Percentiles rank a stretch among this genome's conserved stretches.
Evolutionary conservation across 1,284 basidiomycete species (phyloP).

Genomic region (Leccinum angustisporum): DNA sequence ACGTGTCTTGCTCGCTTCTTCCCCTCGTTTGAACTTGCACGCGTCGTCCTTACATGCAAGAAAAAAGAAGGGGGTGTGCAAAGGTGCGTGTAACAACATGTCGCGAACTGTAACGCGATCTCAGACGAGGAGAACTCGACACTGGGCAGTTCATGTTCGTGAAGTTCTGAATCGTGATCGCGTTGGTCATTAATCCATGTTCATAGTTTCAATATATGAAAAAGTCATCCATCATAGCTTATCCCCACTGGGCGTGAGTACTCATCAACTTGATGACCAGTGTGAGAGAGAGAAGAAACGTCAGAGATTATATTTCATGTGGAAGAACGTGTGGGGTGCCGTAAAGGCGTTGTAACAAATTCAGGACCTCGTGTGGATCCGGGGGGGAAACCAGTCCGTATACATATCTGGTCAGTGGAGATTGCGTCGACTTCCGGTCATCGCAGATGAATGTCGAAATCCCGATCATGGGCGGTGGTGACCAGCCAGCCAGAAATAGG

Average conservation of each 20-base stretch:
- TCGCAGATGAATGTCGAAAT: neutral
- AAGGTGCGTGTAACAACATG: neutral
- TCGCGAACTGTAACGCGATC: constrained; percentile 4
- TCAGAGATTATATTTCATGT: neutral
- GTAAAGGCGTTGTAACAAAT: neutral
- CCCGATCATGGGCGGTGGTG: neutral
- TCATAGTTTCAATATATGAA: neutral
- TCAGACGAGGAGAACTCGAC: constrained; percentile 1
- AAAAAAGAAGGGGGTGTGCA: neutral
- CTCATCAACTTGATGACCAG: neutral
- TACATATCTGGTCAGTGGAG: constrained; percentile 7
- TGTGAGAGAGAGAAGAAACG: neutral
- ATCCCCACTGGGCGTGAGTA: neutral
- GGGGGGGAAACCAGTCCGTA: neutral
- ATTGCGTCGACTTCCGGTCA: constrained; percentile 2
- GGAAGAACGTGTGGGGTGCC: neutral
- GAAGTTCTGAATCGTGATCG: neutral
- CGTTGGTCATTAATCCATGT: neutral
- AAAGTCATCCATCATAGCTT: neutral
- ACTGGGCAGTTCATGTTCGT: neutral
- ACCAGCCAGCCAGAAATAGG: neutral
- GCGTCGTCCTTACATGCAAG: constrained; percentile 14
- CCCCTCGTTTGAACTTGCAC: constrained; percentile 23
- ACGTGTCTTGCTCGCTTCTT: constrained; percentile 21
- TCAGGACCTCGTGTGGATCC: neutral